Percentiles rank a stretch among this genome's conserved stretches.
phyloP scores from a whole-genome alignment of 495 filamentous ascomycete genomes.

The Venustampulla echinocandica region DNA sequence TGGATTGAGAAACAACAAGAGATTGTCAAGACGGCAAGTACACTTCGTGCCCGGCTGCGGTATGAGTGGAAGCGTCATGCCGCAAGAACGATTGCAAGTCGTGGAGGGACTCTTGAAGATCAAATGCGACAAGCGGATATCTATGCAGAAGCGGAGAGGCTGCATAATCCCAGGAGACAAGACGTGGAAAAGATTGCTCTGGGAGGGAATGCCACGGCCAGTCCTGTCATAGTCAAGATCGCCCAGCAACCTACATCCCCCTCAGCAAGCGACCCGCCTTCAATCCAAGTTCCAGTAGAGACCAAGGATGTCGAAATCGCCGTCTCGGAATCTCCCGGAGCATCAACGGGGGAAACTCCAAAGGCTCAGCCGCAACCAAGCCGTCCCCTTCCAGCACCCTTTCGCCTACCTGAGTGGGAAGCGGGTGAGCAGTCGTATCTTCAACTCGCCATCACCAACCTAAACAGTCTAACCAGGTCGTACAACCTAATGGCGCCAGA shows the following conservation, averaged over 20 bases:
- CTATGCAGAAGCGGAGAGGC: constrained; percentile 66
- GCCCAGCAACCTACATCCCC: constrained; percentile 24
- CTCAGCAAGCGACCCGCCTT: constrained; percentile 9
- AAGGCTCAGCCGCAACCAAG: not conserved
- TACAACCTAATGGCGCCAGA: constrained; percentile 94
- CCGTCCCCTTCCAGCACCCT: constrained; percentile 35
- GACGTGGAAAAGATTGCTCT: constrained; percentile 39
- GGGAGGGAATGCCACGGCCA: constrained; percentile 37
- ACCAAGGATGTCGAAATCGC: constrained; percentile 6
- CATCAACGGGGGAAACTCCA: not conserved
- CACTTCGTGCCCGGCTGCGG: constrained; percentile 66
- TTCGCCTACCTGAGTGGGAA: constrained; percentile 61
- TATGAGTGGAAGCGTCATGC: constrained; percentile 85
- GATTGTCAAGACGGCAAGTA: constrained; percentile 54
- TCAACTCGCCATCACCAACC: constrained; percentile 63
- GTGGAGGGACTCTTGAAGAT: constrained; percentile 66
- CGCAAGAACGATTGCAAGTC: constrained; percentile 66
- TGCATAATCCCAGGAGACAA: constrained; percentile 39
- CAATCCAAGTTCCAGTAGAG: constrained; percentile 8
- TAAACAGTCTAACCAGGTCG: constrained; percentile 73
- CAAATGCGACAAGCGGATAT: constrained; percentile 65
- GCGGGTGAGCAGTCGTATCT: constrained; percentile 67
- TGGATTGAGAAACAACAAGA: constrained; percentile 99
- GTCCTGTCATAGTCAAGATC: constrained; percentile 39
- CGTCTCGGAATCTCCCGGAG: not conserved